These are phyloP conservation scores for Aspergillus fischeri DNA, from an alignment of 2,329 filamentous ascomycete species.

Conservation along the genomic window DNA sequence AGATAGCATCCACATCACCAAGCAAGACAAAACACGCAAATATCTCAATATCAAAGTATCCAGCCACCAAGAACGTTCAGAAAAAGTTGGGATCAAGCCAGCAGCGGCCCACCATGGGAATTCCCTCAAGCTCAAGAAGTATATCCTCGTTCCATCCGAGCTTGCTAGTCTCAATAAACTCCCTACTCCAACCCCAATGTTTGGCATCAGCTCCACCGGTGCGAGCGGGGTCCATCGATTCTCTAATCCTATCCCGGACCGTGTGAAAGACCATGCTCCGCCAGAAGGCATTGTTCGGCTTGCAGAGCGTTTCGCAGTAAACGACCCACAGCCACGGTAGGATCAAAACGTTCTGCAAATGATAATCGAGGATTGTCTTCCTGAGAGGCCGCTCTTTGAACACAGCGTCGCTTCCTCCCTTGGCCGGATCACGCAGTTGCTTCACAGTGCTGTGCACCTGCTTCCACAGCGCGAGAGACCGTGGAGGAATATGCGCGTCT, in stretches of 20 bases:
- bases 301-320: background rate
- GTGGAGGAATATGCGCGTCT: constrained; percentile 8
- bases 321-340: background rate
- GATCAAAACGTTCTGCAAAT: constrained; percentile 42
- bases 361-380: constrained; percentile 42
- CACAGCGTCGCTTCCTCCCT: constrained; percentile 45
- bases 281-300: background rate
- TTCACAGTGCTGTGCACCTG: background rate
- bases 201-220: background rate
- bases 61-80: background rate
- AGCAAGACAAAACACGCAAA: background rate
- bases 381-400: constrained; percentile 47
- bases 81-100: background rate
- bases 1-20: background rate
- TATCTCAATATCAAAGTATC: background rate
- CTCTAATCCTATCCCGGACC: background rate
- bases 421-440: constrained; percentile 9
- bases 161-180: background rate
- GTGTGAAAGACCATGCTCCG: background rate
- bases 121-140: background rate
- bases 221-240: background rate
- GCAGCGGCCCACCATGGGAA: background rate
- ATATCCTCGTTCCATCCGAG: background rate
- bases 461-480: background rate
- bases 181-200: background rate